Conservation (phyloP, 176 grass and related monocot genomes). For the Juncus inflexus region DNA sequence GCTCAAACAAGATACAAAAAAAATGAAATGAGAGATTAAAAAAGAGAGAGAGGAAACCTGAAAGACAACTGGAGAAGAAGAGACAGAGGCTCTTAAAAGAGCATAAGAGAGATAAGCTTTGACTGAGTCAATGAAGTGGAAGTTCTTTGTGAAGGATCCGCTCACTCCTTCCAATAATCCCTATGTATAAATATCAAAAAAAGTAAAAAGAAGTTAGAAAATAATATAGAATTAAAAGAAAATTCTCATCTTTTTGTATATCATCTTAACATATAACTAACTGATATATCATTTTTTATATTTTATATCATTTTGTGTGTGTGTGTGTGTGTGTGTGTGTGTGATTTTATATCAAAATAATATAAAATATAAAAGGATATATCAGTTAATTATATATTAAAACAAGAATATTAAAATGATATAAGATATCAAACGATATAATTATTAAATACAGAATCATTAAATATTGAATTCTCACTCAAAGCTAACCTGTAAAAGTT, state of each 20-base stretch:
- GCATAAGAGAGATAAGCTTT: slow-evolving; percentile 99
- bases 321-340: too few relatives aligned
- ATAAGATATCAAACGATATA: background rate
- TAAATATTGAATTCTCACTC: too few relatives aligned
- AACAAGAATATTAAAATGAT: too few relatives aligned
- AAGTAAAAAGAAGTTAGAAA: background rate
- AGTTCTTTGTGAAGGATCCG: slow-evolving; percentile 84
- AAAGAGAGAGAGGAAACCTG: slow-evolving; percentile 53
- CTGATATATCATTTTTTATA: too few relatives aligned
- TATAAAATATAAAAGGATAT: too few relatives aligned
- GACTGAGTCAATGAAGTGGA: slow-evolving; percentile 99
- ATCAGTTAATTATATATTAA: too few relatives aligned
- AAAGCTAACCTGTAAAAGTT: slow-evolving; percentile 70
- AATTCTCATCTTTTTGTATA: slow-evolving; percentile 15
- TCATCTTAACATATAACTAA: background rate
- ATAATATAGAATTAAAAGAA: slow-evolving; percentile 33
- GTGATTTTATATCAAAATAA: too few relatives aligned
- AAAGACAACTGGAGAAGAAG: slow-evolving; percentile 88
- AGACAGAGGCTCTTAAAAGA: slow-evolving; percentile 79
- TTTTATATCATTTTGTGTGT: too few relatives aligned
- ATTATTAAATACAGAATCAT: background rate
- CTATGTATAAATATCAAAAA: slow-evolving; percentile 38
- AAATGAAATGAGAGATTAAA: slow-evolving; percentile 18
- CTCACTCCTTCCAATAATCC: slow-evolving; percentile 96
- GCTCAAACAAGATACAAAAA: slow-evolving; percentile 26